Evolutionary conservation across 2,329 filamentous ascomycete species (phyloP).

Genomic region (Colletotrichum nymphaeae): DNA sequence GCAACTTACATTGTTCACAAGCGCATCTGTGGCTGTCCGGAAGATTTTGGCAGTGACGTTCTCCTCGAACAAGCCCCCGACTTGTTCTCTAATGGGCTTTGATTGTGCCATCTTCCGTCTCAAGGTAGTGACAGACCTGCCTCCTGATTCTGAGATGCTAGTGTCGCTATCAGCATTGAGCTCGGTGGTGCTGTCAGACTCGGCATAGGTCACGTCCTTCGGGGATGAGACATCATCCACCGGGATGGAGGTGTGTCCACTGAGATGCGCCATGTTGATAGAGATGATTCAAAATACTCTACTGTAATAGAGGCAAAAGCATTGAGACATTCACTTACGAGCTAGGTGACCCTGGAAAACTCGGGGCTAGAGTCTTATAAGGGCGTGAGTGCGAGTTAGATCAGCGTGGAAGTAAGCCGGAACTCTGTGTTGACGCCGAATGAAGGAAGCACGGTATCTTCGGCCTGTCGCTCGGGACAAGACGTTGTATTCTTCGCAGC

Average conservation of each 20-base stretch:
- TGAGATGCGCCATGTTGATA: conserved; percentile 1
- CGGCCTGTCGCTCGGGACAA: conserved; percentile 11
- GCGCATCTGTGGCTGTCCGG: conserved; percentile 28
- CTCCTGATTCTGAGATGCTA: conserved; percentile 16
- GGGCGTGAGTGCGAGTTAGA: background rate
- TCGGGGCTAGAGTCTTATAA: conserved; percentile 6
- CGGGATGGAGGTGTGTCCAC: background rate
- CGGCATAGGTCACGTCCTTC: background rate
- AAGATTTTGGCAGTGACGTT: conserved; percentile 38
- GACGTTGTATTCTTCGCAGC: background rate
- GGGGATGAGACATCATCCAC: background rate
- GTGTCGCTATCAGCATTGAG: conserved; percentile 27
- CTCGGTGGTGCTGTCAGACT: conserved; percentile 24
- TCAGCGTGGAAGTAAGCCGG: background rate
- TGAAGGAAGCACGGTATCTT: background rate
- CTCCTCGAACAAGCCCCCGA: conserved; percentile 33
- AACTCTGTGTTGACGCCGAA: background rate
- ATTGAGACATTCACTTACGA: background rate
- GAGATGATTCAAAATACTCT: background rate
- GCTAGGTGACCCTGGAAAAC: background rate
- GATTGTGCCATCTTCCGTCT: background rate
- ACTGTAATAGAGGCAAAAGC: background rate
- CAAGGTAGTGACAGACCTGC: background rate
- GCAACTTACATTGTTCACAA: conserved; percentile 33
- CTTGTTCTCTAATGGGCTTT: conserved; percentile 15